phyloP scores from a whole-genome alignment of 169 alveolate genomes.

The Fabrea salina region DNA sequence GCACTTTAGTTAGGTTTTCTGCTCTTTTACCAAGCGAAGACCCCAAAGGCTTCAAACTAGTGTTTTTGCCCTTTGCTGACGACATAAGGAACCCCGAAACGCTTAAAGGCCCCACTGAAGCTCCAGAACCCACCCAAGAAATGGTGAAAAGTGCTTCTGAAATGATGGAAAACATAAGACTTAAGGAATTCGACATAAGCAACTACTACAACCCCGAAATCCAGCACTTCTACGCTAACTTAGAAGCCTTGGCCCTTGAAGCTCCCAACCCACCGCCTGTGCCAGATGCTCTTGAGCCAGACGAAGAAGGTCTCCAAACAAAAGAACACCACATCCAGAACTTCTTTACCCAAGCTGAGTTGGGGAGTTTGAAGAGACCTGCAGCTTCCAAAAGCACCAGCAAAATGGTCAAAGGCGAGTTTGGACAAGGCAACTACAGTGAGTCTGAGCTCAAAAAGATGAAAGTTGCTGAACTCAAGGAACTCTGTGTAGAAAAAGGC shows the following conservation, averaged over 20 bases:
- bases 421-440: not conserved
- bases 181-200: slow-evolving; percentile 8
- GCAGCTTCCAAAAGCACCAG: not conserved
- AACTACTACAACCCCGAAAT: slow-evolving; percentile 20
- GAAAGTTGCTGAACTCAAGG: slow-evolving; percentile 26
- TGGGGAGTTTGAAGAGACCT: slow-evolving; percentile 4
- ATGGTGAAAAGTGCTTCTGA: slow-evolving; percentile 4
- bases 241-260: slow-evolving; percentile 33
- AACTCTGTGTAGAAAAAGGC: slow-evolving; percentile 15
- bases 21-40: slow-evolving; percentile 78
- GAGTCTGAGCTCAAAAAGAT: slow-evolving; percentile 19
- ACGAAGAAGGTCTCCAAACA: slow-evolving; percentile 20
- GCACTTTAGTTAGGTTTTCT: slow-evolving; percentile 75
- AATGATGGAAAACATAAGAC: slow-evolving; percentile 27
- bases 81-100: slow-evolving; percentile 69
- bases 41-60: slow-evolving; percentile 54
- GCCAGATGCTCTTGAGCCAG: slow-evolving; percentile 29
- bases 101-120: slow-evolving; percentile 33
- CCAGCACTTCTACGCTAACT: slow-evolving; percentile 19
- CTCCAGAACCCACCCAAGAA: slow-evolving; percentile 28
- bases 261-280: slow-evolving; percentile 11
- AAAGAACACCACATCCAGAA: not conserved
- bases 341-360: not conserved
- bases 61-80: slow-evolving; percentile 85
- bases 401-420: not conserved